Percentiles rank a stretch among this genome's conserved stretches.
phyloP scores from a whole-genome alignment of 1,284 basidiomycete species.

The Melampsora larici-populina region DNA sequence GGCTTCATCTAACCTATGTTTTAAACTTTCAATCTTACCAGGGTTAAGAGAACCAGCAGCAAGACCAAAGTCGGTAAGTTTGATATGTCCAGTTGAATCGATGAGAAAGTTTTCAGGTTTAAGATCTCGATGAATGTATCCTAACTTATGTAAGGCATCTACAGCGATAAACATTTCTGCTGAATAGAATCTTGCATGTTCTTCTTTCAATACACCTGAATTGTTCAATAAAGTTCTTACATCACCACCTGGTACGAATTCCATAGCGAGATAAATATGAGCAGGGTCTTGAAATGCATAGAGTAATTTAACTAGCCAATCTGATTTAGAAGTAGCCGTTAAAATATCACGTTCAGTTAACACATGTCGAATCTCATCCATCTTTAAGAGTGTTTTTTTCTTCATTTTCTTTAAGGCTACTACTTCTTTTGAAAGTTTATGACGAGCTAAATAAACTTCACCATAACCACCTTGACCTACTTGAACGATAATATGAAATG shows the following conservation, averaged over 20 bases:
- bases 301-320: conserved; percentile 84
- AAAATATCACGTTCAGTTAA: conserved; percentile 94
- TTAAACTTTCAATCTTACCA: conserved; percentile 87
- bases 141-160: conserved; percentile 85
- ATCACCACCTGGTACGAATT: conserved; percentile 94
- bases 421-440: conserved; percentile 84
- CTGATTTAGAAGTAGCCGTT: conserved; percentile 81
- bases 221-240: conserved; percentile 93
- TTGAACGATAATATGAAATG: conserved; percentile 91
- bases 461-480: conserved; percentile 96
- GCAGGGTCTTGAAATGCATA: conserved; percentile 91
- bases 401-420: conserved; percentile 95
- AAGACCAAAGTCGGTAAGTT: conserved; percentile 96
- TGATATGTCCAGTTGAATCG: conserved; percentile 92
- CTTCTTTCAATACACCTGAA: conserved; percentile 90
- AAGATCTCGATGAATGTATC: conserved; percentile 67
- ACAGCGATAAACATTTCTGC: conserved; percentile 92
- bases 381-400: conserved; percentile 86
- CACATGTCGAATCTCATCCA: conserved; percentile 95
- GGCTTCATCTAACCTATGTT: conserved; percentile 89
- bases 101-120: conserved; percentile 86
- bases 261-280: conserved; percentile 93
- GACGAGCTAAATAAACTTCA: conserved; percentile 86
- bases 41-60: conserved; percentile 96
- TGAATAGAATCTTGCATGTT: conserved; percentile 90